These are phyloP conservation scores for Cyclotella choctawhatcheeana DNA, from an alignment of 108 stramenopile species.

Conservation along the genomic window DNA sequence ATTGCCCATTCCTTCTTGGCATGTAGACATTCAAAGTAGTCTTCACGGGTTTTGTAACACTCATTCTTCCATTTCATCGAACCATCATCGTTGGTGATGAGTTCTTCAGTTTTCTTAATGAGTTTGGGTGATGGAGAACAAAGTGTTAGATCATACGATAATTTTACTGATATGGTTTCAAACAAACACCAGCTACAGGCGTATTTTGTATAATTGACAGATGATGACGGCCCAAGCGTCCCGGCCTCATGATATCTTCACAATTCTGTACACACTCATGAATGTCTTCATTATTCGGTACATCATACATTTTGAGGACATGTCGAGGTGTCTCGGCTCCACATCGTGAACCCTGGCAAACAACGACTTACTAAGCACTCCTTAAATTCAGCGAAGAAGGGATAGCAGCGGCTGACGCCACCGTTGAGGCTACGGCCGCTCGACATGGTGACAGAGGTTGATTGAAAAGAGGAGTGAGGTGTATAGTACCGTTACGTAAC, in stretches of 20 bases:
- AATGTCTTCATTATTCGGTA: no score
- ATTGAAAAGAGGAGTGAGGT: no score
- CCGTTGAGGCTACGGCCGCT: conserved; percentile 80
- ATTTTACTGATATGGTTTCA: not conserved
- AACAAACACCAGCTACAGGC: not conserved
- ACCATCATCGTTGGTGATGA: conserved; percentile 33
- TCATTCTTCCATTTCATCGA: conserved; percentile 43
- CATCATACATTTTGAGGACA: no score
- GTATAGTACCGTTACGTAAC: no score
- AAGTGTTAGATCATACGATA: not conserved
- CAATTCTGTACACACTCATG: no score
- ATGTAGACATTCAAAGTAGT: conserved; percentile 93
- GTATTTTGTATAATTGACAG: no score
- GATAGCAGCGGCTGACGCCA: conserved; percentile 79
- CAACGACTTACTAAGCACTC: conserved; percentile 73
- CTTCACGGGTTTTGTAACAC: conserved; percentile 66
- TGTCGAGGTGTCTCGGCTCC: not conserved
- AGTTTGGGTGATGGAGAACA: not conserved
- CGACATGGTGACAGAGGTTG: conserved; percentile 62
- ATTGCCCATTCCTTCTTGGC: conserved; percentile 77
- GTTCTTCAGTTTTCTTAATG: conserved; percentile 36
- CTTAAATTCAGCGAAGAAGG: conserved; percentile 81
- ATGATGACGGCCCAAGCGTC: no score
- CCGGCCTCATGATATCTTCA: no score
- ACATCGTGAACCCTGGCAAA: not conserved